A percentile compares a stretch with the other conserved stretches of the same genome.
Conservation (phyloP, 257 asterid genomes). For the Solanum tarijense region DNA sequence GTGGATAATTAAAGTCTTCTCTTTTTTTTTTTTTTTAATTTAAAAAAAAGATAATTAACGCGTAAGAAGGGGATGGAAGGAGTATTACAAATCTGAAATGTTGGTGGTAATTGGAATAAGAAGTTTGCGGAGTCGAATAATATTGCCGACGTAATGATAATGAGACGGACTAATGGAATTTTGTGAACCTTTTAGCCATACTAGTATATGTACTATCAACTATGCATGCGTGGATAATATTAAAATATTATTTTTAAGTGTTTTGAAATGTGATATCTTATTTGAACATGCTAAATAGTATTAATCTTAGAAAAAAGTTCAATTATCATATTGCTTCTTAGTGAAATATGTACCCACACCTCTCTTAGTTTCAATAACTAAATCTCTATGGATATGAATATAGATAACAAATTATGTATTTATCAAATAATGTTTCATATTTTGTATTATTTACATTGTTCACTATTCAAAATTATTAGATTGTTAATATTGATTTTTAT, state of each 20-base stretch:
- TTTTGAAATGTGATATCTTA: neutral
- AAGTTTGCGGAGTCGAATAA: neutral
- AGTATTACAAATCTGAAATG: neutral
- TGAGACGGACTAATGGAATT: neutral
- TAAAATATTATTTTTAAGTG: neutral
- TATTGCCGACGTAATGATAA: neutral
- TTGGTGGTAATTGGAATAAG: neutral
- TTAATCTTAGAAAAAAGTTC: neutral
- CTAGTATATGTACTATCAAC: too few species aligned
- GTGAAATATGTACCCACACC: neutral
- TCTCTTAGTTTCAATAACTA: neutral
- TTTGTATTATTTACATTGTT: neutral
- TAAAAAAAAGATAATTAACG: neutral
- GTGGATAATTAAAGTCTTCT: neutral
- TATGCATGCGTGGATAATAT: neutral
- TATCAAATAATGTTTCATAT: neutral
- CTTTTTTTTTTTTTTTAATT: too few species aligned
- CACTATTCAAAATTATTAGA: neutral
- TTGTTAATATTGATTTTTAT: neutral
- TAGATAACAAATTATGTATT: neutral
- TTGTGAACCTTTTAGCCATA: neutral
- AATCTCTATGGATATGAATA: neutral
- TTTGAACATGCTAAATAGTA: neutral
- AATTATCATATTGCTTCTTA: neutral
- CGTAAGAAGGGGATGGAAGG: neutral